Conservation (phyloP, 106 monocot genomes). For the Apostasia ramifera region DNA sequence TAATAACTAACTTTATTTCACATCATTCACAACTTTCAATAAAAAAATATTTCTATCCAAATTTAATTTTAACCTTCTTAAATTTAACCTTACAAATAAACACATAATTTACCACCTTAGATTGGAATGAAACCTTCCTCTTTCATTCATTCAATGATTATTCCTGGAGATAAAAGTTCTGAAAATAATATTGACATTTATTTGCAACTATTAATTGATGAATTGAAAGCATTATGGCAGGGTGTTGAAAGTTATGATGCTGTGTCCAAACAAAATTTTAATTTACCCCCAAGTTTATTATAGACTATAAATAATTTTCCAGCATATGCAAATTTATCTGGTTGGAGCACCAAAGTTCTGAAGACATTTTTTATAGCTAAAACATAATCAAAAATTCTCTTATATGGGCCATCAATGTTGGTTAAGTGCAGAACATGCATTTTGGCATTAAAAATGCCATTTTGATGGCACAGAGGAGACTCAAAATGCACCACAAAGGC, state of each 20-base stretch:
- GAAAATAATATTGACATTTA: background rate
- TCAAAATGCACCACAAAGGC: no score
- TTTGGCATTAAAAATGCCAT: background rate
- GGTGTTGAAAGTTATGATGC: slow-evolving; percentile 7
- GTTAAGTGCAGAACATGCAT: background rate
- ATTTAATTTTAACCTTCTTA: no score
- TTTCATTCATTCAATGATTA: no score
- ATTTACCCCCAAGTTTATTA: background rate
- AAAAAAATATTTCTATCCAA: no score
- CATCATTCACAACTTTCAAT: no score
- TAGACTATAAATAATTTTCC: background rate
- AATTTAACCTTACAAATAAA: no score
- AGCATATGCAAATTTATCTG: no score
- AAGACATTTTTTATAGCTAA: no score
- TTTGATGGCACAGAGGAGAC: background rate
- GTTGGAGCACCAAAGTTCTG: no score
- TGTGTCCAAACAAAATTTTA: background rate
- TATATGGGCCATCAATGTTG: background rate
- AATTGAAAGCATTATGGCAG: background rate
- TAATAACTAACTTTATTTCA: no score
- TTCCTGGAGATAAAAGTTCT: no score
- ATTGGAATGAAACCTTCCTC: background rate
- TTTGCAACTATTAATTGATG: no score
- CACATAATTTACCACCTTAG: background rate
- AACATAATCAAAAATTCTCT: background rate